Percentiles rank a stretch among this genome's conserved stretches.
These are phyloP conservation scores for Mycena pura DNA, from an alignment of 768 basidiomycete genomes.

Conservation along the genomic window DNA sequence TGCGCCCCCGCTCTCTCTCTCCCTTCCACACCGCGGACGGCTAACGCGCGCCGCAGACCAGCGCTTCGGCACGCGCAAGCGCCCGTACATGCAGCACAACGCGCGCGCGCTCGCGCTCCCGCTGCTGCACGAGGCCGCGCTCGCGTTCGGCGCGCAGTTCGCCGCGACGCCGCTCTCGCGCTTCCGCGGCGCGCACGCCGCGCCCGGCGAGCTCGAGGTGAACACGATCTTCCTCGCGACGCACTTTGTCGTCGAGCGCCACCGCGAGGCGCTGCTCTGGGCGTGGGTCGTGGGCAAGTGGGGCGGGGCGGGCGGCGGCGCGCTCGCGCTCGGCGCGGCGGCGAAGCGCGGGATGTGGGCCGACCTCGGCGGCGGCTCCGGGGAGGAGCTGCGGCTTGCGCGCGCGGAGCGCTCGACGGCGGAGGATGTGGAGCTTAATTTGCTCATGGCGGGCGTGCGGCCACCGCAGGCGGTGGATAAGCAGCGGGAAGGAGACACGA, in stretches of 20 bases:
- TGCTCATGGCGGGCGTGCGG: slow-evolving; percentile 19
- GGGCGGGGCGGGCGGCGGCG: slow-evolving; percentile 24
- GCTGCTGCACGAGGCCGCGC: slow-evolving; percentile 41
- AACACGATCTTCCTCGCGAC: slow-evolving; percentile 40
- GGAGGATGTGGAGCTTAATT: slow-evolving; percentile 22
- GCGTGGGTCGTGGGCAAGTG: slow-evolving; percentile 43
- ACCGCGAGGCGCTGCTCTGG: slow-evolving; percentile 45
- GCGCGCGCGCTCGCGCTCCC: slow-evolving; percentile 43
- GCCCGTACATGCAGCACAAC: slow-evolving; percentile 49
- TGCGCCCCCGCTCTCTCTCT: slow-evolving; percentile 6
- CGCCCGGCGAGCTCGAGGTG: slow-evolving; percentile 36
- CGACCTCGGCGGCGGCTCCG: slow-evolving; percentile 35
- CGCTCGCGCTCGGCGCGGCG: not conserved
- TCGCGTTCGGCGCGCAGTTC: slow-evolving; percentile 38
- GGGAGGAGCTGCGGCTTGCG: not conserved
- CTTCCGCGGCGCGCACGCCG: slow-evolving; percentile 39
- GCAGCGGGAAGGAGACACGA: not conserved
- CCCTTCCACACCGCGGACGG: not conserved
- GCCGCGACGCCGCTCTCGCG: slow-evolving; percentile 36
- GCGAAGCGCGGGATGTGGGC: slow-evolving; percentile 38
- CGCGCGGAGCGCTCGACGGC: slow-evolving; percentile 3
- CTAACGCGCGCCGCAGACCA: slow-evolving; percentile 14
- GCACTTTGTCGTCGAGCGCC: slow-evolving; percentile 43
- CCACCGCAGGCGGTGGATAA: slow-evolving; percentile 1
- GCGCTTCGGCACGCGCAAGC: slow-evolving; percentile 45